Evolutionary conservation across 1,284 basidiomycete genomes (phyloP).

Genomic region (Cryptococcus maquisensis): DNA sequence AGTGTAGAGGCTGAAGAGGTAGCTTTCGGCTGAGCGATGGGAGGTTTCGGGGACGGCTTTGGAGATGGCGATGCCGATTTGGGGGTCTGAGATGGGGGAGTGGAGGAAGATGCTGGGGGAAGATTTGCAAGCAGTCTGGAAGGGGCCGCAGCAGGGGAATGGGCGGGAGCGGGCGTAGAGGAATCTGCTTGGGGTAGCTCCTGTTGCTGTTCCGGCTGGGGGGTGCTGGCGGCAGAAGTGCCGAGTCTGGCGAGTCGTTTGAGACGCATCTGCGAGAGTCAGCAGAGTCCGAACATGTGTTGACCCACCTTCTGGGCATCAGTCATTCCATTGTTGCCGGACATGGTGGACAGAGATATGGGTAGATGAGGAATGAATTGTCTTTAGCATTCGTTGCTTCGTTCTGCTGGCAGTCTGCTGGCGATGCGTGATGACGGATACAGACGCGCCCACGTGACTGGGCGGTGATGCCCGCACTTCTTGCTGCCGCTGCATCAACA

Average conservation of each 20-base stretch:
- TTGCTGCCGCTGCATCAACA: background rate
- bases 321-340: conserved; percentile 22
- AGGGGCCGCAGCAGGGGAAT: conserved; percentile 38
- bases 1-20: background rate
- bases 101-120: conserved; percentile 1
- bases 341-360: conserved; percentile 16
- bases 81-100: background rate
- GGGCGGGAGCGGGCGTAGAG: conserved; percentile 6
- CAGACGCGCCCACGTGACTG: background rate
- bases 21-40: background rate
- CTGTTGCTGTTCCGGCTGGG: conserved; percentile 8
- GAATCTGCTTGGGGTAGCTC: background rate
- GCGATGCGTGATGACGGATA: too few relatives aligned
- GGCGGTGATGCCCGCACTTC: background rate
- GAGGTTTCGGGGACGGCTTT: background rate
- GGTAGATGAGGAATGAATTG: background rate
- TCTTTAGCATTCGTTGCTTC: too few relatives aligned
- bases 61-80: background rate
- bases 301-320: conserved; percentile 45
- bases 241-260: conserved; percentile 79
- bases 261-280: conserved; percentile 65
- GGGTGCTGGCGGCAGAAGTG: conserved; percentile 21
- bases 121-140: conserved; percentile 18
- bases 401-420: too few relatives aligned
- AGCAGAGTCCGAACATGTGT: background rate